phyloP scores from a whole-genome alignment of 257 asterid genomes.

The Primulina tabacum region DNA sequence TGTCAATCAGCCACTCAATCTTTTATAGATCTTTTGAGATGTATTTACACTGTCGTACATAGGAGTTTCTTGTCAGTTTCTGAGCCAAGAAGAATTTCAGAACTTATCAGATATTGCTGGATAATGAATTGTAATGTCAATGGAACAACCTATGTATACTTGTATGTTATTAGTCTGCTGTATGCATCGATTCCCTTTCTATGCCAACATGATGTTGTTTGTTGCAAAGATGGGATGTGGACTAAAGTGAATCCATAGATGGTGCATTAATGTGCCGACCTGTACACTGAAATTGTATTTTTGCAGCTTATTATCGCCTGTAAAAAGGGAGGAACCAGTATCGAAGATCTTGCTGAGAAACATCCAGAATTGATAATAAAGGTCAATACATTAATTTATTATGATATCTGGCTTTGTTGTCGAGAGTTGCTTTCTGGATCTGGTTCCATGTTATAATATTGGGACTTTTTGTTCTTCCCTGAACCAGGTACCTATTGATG shows the following conservation, averaged over 20 bases:
- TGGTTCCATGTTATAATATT: constrained; percentile 14
- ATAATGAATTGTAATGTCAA: background rate
- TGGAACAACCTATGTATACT: background rate
- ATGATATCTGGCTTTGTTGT: constrained; percentile 17
- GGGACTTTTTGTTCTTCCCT: constrained; percentile 11
- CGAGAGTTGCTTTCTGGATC: background rate
- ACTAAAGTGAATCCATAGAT: background rate
- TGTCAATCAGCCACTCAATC: background rate
- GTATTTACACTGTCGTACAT: background rate
- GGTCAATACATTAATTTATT: constrained; percentile 39
- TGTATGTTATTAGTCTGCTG: background rate
- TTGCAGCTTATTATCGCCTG: constrained; percentile 93
- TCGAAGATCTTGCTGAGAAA: constrained; percentile 96
- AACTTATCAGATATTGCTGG: constrained; percentile 3
- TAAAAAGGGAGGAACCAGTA: constrained; percentile 95
- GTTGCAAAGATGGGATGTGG: background rate
- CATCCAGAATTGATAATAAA: constrained; percentile 91
- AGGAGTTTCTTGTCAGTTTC: background rate
- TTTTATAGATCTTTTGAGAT: background rate
- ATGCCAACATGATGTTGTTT: background rate
- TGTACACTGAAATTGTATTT: constrained; percentile 10
- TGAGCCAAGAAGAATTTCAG: background rate
- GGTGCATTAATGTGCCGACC: constrained; percentile 7
- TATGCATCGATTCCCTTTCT: background rate
- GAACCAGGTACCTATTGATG: constrained; percentile 84